Conservation (phyloP, 768 basidiomycete genomes). For the Gyrodon lividus region DNA sequence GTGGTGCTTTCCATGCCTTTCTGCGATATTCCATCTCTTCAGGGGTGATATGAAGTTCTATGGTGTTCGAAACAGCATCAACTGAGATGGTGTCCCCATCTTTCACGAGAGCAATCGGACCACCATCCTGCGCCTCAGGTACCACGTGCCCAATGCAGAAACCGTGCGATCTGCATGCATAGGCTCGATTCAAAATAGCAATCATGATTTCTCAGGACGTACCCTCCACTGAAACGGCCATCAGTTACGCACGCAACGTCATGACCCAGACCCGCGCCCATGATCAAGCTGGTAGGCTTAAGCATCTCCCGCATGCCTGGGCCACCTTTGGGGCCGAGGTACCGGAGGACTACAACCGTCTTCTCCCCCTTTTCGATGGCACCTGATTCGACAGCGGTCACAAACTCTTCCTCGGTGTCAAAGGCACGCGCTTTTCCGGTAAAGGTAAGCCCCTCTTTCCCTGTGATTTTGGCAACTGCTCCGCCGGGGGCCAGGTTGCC, state of each 20-base stretch:
- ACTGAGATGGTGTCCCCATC: constrained; percentile 88
- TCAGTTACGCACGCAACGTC: constrained; percentile 98
- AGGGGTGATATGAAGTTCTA: constrained; percentile 72
- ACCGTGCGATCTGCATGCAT: constrained; percentile 74
- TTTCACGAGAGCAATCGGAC: constrained; percentile 85
- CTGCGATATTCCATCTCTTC: constrained; percentile 78
- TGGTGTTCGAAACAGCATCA: constrained; percentile 83
- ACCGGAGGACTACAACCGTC: constrained; percentile 92
- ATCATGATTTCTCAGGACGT: constrained; percentile 34
- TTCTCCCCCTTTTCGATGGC: constrained; percentile 94
- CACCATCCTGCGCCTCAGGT: constrained; percentile 93
- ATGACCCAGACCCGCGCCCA: constrained; percentile 95
- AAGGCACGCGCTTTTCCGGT: constrained; percentile 92
- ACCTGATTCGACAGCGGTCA: constrained; percentile 82
- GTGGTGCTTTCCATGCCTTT: constrained; percentile 76
- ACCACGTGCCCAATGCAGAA: constrained; percentile 98
- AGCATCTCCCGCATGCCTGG: constrained; percentile 99
- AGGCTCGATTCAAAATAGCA: constrained; percentile 13
- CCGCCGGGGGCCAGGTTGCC: constrained; percentile 94
- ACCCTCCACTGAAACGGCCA: constrained; percentile 98
- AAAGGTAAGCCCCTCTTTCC: constrained; percentile 90
- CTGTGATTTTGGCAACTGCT: constrained; percentile 95
- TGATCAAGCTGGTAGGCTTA: constrained; percentile 95
- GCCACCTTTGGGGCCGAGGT: constrained; percentile 96
- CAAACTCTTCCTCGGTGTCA: constrained; percentile 86